A percentile compares a stretch with the other conserved stretches of the same genome.
phyloP scores from a whole-genome alignment of 306 rosid genomes.

The Luffa acutangula region DNA sequence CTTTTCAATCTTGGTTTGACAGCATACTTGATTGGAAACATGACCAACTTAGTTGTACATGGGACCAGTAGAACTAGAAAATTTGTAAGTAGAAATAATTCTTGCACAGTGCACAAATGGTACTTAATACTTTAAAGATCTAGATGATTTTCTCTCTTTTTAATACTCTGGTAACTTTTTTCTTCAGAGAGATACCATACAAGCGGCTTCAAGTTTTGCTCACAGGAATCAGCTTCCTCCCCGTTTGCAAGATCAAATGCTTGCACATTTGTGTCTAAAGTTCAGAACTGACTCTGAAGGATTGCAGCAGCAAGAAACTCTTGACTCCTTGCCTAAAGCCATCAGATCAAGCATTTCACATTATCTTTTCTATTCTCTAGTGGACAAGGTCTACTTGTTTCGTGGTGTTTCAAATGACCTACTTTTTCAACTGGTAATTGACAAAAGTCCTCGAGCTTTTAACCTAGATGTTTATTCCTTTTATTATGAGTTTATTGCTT shows the following conservation, averaged over 20 bases:
- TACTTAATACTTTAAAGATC: not conserved
- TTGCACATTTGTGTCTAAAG: conserved; percentile 85
- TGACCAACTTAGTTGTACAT: conserved; percentile 94
- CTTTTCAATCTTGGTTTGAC: conserved; percentile 85
- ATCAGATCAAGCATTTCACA: conserved; percentile 86
- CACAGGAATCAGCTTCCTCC: conserved; percentile 73
- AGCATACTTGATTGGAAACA: conserved; percentile 89
- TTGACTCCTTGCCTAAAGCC: conserved; percentile 90
- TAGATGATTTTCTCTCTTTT: not conserved
- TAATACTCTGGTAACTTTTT: not conserved
- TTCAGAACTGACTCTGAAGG: conserved; percentile 91
- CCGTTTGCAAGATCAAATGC: conserved; percentile 89
- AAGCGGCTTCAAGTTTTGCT: conserved; percentile 92
- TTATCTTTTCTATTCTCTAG: conserved; percentile 63
- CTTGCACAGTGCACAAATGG: not conserved
- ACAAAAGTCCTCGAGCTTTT: not conserved
- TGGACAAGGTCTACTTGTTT: conserved; percentile 76
- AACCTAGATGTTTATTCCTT: not conserved
- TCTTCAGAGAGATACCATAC: conserved; percentile 75
- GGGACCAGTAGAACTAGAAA: conserved; percentile 80
- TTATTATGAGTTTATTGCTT: not conserved
- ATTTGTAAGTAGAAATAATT: conserved; percentile 50
- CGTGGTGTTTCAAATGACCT: conserved; percentile 76
- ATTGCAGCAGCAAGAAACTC: conserved; percentile 88
- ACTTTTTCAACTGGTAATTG: conserved; percentile 80